A percentile compares a stretch with the other conserved stretches of the same genome.
Conservation (phyloP, 108 stramenopile genomes). For the Cyclotella baltica region DNA sequence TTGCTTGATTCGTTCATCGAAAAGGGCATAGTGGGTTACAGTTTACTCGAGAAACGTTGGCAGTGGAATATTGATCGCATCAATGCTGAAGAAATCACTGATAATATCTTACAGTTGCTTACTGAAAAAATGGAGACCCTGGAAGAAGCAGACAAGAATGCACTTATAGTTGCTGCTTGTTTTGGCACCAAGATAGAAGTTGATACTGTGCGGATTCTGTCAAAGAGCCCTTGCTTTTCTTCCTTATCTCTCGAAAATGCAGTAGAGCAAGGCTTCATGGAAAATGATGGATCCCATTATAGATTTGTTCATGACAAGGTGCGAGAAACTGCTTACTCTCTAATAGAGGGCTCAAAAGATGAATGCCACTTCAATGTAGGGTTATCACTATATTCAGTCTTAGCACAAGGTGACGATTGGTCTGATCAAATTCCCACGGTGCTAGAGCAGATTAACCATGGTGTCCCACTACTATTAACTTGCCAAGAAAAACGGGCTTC, state of each 20-base stretch:
- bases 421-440: background rate
- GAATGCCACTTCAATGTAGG: conserved; percentile 22
- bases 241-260: conserved; percentile 9
- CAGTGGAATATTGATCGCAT: conserved; percentile 34
- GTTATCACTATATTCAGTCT: conserved; percentile 7
- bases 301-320: conserved; percentile 60
- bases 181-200: conserved; percentile 39
- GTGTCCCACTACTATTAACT: background rate
- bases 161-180: conserved; percentile 45
- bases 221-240: background rate
- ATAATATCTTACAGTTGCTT: conserved; percentile 53
- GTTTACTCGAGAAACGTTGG: conserved; percentile 26
- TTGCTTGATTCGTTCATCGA: conserved; percentile 37
- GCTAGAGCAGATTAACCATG: conserved; percentile 23
- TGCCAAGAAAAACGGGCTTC: background rate
- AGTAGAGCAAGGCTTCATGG: conserved; percentile 27
- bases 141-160: conserved; percentile 9
- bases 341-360: conserved; percentile 33
- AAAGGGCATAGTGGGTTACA: conserved; percentile 22
- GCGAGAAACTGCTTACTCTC: conserved; percentile 65
- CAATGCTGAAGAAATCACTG: conserved; percentile 32
- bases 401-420: background rate
- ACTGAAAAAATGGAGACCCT: conserved; percentile 41
- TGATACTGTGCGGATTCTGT: background rate
- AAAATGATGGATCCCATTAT: conserved; percentile 9